These are phyloP conservation scores for Annulohypoxylon moriforme DNA, from an alignment of 495 filamentous ascomycete genomes.

Conservation along the genomic window DNA sequence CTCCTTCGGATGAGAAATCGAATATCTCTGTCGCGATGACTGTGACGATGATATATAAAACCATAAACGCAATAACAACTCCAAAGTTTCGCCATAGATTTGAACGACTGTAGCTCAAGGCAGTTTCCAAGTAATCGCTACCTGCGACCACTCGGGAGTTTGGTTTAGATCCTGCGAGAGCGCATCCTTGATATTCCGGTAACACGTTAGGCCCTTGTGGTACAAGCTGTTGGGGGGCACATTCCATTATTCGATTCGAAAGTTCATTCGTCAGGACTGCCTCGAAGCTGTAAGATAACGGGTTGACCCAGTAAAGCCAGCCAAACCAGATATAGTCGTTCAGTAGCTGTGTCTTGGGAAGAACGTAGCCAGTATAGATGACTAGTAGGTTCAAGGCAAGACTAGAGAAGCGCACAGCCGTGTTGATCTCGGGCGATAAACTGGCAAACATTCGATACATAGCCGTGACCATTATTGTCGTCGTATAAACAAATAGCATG, in stretches of 20 bases:
- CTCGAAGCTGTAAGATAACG: slow-evolving; percentile 67
- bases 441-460: slow-evolving; percentile 83
- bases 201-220: slow-evolving; percentile 63
- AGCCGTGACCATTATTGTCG: slow-evolving; percentile 73
- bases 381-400: slow-evolving; percentile 71
- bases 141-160: slow-evolving; percentile 63
- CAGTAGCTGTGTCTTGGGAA: slow-evolving; percentile 53
- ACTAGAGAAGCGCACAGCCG: slow-evolving; percentile 77
- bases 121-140: slow-evolving; percentile 65
- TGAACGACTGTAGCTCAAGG: slow-evolving; percentile 68
- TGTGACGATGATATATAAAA: slow-evolving; percentile 76
- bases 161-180: slow-evolving; percentile 66
- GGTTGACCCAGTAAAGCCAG: slow-evolving; percentile 68
- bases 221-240: slow-evolving; percentile 66
- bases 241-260: slow-evolving; percentile 59
- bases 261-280: slow-evolving; percentile 69
- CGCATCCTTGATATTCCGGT: slow-evolving; percentile 69
- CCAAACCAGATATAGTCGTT: slow-evolving; percentile 66
- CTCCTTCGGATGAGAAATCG: slow-evolving; percentile 59
- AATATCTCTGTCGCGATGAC: slow-evolving; percentile 58
- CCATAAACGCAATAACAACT: slow-evolving; percentile 74
- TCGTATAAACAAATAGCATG: slow-evolving; percentile 75
- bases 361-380: slow-evolving; percentile 68
- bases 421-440: slow-evolving; percentile 76
- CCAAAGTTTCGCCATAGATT: slow-evolving; percentile 87